phyloP scores from a whole-genome alignment of 176 grass and related monocot genomes.

The Olyra latifolia region DNA sequence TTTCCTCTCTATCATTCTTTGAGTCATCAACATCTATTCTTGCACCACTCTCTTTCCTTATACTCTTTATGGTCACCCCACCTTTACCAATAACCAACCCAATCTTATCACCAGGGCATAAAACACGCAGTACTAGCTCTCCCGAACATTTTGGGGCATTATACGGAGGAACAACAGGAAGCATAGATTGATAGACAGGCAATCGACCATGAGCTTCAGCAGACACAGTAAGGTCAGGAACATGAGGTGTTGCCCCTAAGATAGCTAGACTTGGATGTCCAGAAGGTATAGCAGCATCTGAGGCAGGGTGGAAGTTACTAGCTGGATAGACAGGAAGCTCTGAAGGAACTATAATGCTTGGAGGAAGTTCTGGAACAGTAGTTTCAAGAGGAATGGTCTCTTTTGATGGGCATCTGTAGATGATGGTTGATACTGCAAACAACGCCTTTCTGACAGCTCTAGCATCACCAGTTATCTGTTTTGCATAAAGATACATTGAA shows the following conservation, averaged over 20 bases:
- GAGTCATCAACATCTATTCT: conserved; percentile 84
- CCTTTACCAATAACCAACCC: conserved; percentile 93
- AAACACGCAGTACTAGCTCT: conserved; percentile 71
- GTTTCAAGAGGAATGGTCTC: conserved; percentile 85
- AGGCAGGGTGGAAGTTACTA: conserved; percentile 53
- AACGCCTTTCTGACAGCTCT: conserved; percentile 80
- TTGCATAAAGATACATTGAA: conserved; percentile 28
- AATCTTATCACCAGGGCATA: conserved; percentile 89
- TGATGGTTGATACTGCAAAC: conserved; percentile 75
- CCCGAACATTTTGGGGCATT: conserved; percentile 60
- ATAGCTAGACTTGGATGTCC: conserved; percentile 49
- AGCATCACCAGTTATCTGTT: conserved; percentile 78
- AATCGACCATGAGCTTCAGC: conserved; percentile 54
- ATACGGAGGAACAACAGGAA: conserved; percentile 71
- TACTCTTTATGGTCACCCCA: conserved; percentile 84
- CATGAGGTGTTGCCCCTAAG: conserved; percentile 52
- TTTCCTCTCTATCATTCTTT: conserved; percentile 78
- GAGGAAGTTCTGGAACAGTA: conserved; percentile 61
- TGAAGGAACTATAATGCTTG: conserved; percentile 84
- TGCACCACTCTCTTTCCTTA: conserved; percentile 86
- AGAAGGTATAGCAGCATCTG: conserved; percentile 55
- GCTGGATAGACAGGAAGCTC: conserved; percentile 77
- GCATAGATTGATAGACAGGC: conserved; percentile 66
- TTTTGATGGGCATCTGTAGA: conserved; percentile 83
- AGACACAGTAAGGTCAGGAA: conserved; percentile 54